These are phyloP conservation scores for Ustilago xerochloae DNA, from an alignment of 1,284 basidiomycete species.

Conservation along the genomic window DNA sequence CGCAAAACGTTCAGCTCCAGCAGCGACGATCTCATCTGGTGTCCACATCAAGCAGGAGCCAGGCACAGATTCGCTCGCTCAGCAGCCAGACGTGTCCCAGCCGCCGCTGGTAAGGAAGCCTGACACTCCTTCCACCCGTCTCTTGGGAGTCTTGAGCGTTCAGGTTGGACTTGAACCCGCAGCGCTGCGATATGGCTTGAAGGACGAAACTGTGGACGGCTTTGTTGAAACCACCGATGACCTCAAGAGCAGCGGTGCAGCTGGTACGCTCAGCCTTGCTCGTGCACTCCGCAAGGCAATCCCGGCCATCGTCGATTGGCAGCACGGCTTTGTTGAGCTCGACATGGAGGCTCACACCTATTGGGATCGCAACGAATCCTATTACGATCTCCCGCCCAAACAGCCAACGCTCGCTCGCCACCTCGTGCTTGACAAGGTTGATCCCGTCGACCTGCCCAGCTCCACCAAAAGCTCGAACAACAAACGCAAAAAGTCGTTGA, in stretches of 20 bases:
- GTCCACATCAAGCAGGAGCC: neutral
- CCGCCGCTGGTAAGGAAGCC: neutral
- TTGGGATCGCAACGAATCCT: conserved; percentile 47
- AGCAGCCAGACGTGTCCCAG: neutral
- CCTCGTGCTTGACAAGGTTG: conserved; percentile 27
- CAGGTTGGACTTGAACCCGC: conserved; percentile 44
- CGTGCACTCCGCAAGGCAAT: conserved; percentile 25
- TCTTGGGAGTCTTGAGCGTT: conserved; percentile 30
- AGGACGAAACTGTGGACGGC: conserved; percentile 29
- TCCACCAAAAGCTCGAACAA: conserved; percentile 14
- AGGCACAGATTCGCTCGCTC: neutral
- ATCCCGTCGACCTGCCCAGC: conserved; percentile 24
- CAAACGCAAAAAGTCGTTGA: conserved; percentile 29
- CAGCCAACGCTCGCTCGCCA: conserved; percentile 34
- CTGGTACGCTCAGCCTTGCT: conserved; percentile 26
- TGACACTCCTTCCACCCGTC: conserved; percentile 17
- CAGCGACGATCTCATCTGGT: neutral
- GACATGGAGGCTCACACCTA: conserved; percentile 20
- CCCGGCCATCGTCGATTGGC: conserved; percentile 40
- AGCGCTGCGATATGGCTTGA: conserved; percentile 37
- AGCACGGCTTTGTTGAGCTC: conserved; percentile 34
- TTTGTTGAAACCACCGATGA: conserved; percentile 33
- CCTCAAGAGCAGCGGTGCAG: conserved; percentile 25
- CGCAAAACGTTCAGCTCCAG: neutral
- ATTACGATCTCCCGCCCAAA: conserved; percentile 37